Base-by-base conservation (phyloP, 169 alveolate species). In the Toxoplasma gondii region DNA sequence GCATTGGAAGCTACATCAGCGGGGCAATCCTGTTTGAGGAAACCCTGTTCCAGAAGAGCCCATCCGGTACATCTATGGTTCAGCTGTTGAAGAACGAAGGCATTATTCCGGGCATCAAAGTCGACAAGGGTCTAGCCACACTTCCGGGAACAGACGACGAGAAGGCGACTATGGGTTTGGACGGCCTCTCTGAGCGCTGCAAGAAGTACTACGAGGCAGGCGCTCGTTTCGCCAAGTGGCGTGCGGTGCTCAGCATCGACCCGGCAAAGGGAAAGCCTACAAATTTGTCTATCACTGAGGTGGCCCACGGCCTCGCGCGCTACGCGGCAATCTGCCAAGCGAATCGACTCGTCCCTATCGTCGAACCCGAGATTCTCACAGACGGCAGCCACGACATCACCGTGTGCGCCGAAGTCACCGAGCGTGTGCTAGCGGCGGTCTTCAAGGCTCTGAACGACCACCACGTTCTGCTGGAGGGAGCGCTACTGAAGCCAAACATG, bases 151-250 rank as follows among this genome's bases (percentile, higher is more conserved):
- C 99, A 49, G 98, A 98, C 64, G 99, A 97, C 53, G 99, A 98
- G 94, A 97, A 96, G 64, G 94, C 97, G 41, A 96, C 97, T 5
- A 93, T 94, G 93, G 99, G 99, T 69, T 97, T 99, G 88, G 99
- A 99, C 95, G 99, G 99, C 34, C 98, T 99, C 43, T 99, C 98
- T 54, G 99, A 98, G 84, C 97, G 99, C 96, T 99, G 99, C 98
- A 96, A 97, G 91, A 98, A 98, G 96, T 99, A 98, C 97, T 99
- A 99, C 96, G 97, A 97, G 70, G 98, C 99, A 90, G 99, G 99
- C 64, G 99, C 99, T 74, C 98, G 99, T 88, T 99, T 99, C 95
- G 99, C 99, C 93, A 99, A 99, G 97, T 99, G 99, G 99, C 98
- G 99, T 96, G 99, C 99, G 41, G 99, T 99, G 80, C 97, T 99